Evolutionary conservation across 495 filamentous ascomycete species (phyloP).

Genomic region (Cercophora sp.): DNA sequence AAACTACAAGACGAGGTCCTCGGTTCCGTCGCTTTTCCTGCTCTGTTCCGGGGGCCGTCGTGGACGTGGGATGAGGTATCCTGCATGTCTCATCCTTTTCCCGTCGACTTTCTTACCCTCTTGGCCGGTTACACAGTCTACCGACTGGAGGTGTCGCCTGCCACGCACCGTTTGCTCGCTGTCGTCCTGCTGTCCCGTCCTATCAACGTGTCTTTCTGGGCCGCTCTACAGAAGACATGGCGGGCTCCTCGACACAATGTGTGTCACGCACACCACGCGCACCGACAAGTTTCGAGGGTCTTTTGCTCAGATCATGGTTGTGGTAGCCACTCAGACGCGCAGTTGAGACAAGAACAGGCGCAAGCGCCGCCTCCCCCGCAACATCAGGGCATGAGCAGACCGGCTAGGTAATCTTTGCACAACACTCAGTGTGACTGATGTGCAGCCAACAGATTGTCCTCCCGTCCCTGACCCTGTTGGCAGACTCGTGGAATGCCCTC

Average conservation of each 20-base stretch:
- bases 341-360: neutral
- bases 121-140: too few species aligned
- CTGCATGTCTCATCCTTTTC: neutral
- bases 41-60: neutral
- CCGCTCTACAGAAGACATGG: too few species aligned
- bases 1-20: neutral
- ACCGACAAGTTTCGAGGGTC: neutral
- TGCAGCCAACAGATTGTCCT: neutral
- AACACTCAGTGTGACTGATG: neutral
- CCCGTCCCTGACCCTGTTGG: too few species aligned
- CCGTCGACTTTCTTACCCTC: too few species aligned
- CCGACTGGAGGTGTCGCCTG: too few species aligned
- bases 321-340: slow-evolving; percentile 4
- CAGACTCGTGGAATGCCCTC: too few species aligned
- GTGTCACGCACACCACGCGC: neutral
- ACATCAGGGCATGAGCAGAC: neutral
- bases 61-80: neutral
- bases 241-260: neutral
- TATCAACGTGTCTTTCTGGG: too few species aligned
- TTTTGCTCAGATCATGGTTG: too few species aligned
- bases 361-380: slow-evolving; percentile 2
- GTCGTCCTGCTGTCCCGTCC: too few species aligned
- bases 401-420: neutral
- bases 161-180: too few species aligned
- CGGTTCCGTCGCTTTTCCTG: neutral